Conservation (phyloP, 164 flowering plant genomes). For the Annona squamosa region DNA sequence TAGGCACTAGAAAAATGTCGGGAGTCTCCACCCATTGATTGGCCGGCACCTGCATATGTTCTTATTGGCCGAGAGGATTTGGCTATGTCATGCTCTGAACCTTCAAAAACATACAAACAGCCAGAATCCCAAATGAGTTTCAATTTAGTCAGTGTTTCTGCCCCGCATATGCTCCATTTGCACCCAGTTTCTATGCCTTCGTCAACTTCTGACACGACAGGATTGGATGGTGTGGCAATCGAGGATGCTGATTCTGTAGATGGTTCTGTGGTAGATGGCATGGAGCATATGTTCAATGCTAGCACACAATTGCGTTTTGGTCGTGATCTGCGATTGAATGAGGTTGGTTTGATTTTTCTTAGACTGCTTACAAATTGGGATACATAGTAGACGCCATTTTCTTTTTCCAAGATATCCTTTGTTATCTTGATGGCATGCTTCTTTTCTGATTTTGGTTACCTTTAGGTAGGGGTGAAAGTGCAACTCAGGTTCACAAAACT, state of each 20-base stretch:
- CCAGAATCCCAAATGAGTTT: constrained; percentile 29
- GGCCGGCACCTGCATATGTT: constrained; percentile 95
- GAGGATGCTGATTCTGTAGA: constrained; percentile 74
- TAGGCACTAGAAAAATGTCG: constrained; percentile 91
- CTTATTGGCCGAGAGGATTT: constrained; percentile 96
- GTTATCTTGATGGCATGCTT: too few species aligned
- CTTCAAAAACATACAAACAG: constrained; percentile 41
- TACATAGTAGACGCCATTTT: background rate
- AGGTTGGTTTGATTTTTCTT: constrained; percentile 38
- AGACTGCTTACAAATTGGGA: background rate
- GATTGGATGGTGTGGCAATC: constrained; percentile 47
- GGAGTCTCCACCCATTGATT: constrained; percentile 83
- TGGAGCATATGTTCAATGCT: constrained; percentile 96
- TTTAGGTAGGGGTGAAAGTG: too few species aligned
- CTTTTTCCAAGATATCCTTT: background rate
- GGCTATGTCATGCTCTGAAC: constrained; percentile 51
- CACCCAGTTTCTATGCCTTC: constrained; percentile 82
- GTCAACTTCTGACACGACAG: constrained; percentile 52
- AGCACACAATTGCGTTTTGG: constrained; percentile 85
- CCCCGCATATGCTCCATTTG: constrained; percentile 87
- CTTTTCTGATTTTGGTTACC: too few species aligned
- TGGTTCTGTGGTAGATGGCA: constrained; percentile 77
- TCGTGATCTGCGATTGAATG: constrained; percentile 88
- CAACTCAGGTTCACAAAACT: too few species aligned
- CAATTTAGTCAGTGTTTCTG: constrained; percentile 60